These are phyloP conservation scores for Citropsis articulata DNA, from an alignment of 345 rosid genomes.

Conservation along the genomic window DNA sequence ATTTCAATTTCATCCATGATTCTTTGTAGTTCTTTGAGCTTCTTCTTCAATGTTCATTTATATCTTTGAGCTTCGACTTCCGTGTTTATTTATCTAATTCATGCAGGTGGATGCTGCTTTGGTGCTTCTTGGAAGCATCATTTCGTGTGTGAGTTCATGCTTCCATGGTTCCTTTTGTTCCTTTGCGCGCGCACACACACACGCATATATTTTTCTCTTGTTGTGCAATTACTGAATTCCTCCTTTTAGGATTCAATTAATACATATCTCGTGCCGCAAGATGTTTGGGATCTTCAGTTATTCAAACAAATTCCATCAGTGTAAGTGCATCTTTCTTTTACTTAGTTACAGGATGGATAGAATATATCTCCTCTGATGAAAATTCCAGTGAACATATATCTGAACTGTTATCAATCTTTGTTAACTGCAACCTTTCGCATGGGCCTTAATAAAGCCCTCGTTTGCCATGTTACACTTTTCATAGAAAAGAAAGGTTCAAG, in stretches of 20 bases:
- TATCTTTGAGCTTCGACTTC: no score
- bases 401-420: neutral
- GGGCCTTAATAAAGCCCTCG: neutral
- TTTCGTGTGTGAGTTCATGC: conserved; percentile 53
- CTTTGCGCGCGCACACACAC: neutral
- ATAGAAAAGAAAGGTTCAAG: neutral
- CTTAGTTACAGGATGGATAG: conserved; percentile 1
- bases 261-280: conserved; percentile 64
- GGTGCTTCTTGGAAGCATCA: conserved; percentile 67
- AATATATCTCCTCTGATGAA: neutral
- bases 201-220: neutral
- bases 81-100: neutral
- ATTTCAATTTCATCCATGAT: neutral
- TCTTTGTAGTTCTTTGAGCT: conserved; percentile 9
- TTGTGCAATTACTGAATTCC: conserved; percentile 5
- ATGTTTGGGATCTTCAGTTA: conserved; percentile 80
- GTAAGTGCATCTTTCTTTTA: conserved; percentile 43
- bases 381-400: neutral
- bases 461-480: neutral
- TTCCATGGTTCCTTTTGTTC: neutral
- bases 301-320: conserved; percentile 63
- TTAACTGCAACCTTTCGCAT: neutral
- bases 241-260: conserved; percentile 49
- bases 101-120: conserved; percentile 84
- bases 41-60: neutral